Evolutionary conservation across 164 flowering plant species (phyloP).

Genomic region (Santalum album): DNA sequence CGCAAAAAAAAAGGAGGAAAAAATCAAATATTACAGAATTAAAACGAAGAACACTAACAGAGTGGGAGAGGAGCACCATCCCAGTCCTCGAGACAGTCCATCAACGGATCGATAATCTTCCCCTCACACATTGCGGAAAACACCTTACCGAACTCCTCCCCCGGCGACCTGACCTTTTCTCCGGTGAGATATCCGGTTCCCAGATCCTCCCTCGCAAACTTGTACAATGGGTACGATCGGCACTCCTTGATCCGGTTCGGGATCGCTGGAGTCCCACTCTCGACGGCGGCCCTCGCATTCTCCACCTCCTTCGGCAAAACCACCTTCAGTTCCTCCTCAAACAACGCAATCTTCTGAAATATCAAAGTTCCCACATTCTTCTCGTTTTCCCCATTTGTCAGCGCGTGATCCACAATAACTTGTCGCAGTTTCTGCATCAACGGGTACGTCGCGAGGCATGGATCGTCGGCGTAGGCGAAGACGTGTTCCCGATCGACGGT

Average conservation of each 20-base stretch:
- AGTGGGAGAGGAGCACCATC: constrained; percentile 35
- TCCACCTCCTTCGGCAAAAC: constrained; percentile 31
- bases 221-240: constrained; percentile 36
- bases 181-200: constrained; percentile 26
- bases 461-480: constrained; percentile 32
- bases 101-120: constrained; percentile 30
- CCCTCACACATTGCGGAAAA: constrained; percentile 36
- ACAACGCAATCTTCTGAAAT: constrained; percentile 29
- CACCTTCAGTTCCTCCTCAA: constrained; percentile 30
- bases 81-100: constrained; percentile 31
- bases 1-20: background rate
- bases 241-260: constrained; percentile 29
- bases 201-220: constrained; percentile 29
- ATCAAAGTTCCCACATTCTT: constrained; percentile 21
- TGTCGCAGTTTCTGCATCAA: constrained; percentile 37
- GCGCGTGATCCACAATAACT: constrained; percentile 30
- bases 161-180: constrained; percentile 28
- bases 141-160: constrained; percentile 38
- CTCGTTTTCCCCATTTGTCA: constrained; percentile 29
- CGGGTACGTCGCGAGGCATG: constrained; percentile 37
- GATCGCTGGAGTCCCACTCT: constrained; percentile 20
- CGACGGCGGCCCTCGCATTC: constrained; percentile 14
- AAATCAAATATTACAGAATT: background rate
- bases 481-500: constrained; percentile 30
- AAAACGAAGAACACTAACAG: constrained; percentile 8